Percentiles rank a stretch among this genome's conserved stretches.
phyloP scores from a whole-genome alignment of 1,139 yeast genomes.

The Yamadazyma sp. region DNA sequence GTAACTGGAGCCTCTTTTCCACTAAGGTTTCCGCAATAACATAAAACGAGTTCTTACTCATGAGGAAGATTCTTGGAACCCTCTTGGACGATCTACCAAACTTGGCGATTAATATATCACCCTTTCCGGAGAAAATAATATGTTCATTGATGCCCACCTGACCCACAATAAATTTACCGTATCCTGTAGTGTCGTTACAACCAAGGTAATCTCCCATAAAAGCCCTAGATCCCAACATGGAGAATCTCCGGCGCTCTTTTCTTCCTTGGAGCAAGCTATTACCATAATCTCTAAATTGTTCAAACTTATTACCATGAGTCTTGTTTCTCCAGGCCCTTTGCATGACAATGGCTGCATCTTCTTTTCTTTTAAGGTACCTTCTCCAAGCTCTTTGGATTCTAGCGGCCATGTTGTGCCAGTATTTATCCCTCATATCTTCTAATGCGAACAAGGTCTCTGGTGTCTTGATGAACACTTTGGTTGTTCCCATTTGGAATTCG shows the following conservation, averaged over 20 bases:
- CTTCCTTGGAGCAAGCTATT: constrained; percentile 65
- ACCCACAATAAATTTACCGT: constrained; percentile 65
- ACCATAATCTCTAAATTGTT: constrained; percentile 83
- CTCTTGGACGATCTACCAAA: constrained; percentile 92
- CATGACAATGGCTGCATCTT: constrained; percentile 81
- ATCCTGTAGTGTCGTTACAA: constrained; percentile 71
- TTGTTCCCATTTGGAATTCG: constrained; percentile 90
- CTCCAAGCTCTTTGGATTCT: constrained; percentile 98
- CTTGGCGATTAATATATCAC: constrained; percentile 78
- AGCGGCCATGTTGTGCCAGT: constrained; percentile 98
- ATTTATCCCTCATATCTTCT: constrained; percentile 95
- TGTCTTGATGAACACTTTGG: constrained; percentile 94
- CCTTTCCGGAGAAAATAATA: constrained; percentile 77
- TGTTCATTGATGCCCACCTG: constrained; percentile 69
- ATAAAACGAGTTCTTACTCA: constrained; percentile 62
- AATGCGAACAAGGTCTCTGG: constrained; percentile 96
- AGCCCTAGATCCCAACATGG: constrained; percentile 86
- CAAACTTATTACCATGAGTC: constrained; percentile 78
- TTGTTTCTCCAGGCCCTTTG: constrained; percentile 85
- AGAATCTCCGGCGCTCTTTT: constrained; percentile 88
- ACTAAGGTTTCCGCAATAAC: constrained; percentile 71
- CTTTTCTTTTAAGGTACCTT: constrained; percentile 73
- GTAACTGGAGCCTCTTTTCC: constrained; percentile 69
- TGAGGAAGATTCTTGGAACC: constrained; percentile 66
- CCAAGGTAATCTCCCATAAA: constrained; percentile 92